Conservation (phyloP, 371 early-diverging fungal species). For the Dipsacomyces acuminosporus region DNA sequence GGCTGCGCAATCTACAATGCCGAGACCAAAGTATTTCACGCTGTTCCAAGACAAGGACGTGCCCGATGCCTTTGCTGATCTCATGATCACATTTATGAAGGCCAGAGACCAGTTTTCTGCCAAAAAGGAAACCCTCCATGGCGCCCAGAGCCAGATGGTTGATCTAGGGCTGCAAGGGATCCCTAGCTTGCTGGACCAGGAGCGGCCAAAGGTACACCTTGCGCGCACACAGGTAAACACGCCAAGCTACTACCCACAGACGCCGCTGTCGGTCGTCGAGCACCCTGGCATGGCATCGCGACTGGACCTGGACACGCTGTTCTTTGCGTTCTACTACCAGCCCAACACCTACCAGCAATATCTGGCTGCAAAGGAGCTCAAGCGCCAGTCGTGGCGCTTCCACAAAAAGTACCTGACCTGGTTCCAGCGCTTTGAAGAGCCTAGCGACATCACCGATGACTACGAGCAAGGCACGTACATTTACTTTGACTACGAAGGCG, state of each 20-base stretch:
- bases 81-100: constrained; percentile 42
- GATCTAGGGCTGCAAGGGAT: constrained; percentile 43
- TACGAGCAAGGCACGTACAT: constrained; percentile 98
- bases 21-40: constrained; percentile 38
- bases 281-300: constrained; percentile 79
- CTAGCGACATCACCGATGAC: constrained; percentile 93
- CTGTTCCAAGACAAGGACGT: constrained; percentile 41
- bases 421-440: constrained; percentile 99
- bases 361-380: constrained; percentile 93
- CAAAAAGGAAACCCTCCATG: constrained; percentile 10
- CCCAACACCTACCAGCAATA: constrained; percentile 97
- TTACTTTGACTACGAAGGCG: constrained; percentile 98
- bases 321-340: constrained; percentile 98
- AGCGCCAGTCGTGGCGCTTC: constrained; percentile 97
- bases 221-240: constrained; percentile 68
- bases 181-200: constrained; percentile 43
- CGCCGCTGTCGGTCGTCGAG: constrained; percentile 75
- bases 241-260: constrained; percentile 87
- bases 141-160: constrained; percentile 44
- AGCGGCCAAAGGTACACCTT: constrained; percentile 61
- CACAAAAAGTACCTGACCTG: constrained; percentile 98
- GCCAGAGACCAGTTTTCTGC: constrained; percentile 41
- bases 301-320: constrained; percentile 95
- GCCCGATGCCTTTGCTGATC: constrained; percentile 41
- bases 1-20: constrained; percentile 14